Percentiles rank a stretch among this genome's conserved stretches.
Conservation (phyloP, 371 early-diverging fungal genomes). For the Mortierella sp. region DNA sequence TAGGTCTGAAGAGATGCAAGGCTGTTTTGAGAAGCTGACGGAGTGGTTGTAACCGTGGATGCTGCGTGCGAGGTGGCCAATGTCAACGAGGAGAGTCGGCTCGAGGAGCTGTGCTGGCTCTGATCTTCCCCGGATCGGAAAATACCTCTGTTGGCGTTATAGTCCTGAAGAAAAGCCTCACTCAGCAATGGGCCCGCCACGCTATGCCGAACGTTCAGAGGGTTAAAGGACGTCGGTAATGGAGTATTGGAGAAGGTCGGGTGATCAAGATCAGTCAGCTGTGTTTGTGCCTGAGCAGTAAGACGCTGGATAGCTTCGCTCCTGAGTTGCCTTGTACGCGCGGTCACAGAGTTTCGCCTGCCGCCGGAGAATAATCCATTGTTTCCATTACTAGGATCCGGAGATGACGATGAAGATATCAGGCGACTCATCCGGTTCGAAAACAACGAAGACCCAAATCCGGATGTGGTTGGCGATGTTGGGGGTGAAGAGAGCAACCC, state of each 20-base stretch:
- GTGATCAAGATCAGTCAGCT: slow-evolving; percentile 1
- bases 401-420: slow-evolving; percentile 29
- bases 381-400: slow-evolving; percentile 6
- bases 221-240: slow-evolving; percentile 2
- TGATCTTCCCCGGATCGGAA: slow-evolving; percentile 9
- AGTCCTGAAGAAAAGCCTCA: slow-evolving; percentile 7
- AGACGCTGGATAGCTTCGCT: slow-evolving; percentile 46
- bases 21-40: slow-evolving; percentile 43
- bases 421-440: slow-evolving; percentile 42
- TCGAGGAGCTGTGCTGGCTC: slow-evolving; percentile 31
- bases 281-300: slow-evolving; percentile 33
- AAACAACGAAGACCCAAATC: slow-evolving; percentile 40
- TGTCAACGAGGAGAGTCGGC: slow-evolving; percentile 21
- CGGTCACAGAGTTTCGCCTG: slow-evolving; percentile 29
- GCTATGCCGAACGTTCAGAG: slow-evolving; percentile 21
- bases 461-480: slow-evolving; percentile 21
- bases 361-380: slow-evolving; percentile 26
- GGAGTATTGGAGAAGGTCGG: slow-evolving; percentile 7
- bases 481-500: slow-evolving; percentile 19
- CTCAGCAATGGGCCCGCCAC: slow-evolving; percentile 20
- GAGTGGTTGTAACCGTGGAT: slow-evolving; percentile 21
- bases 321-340: slow-evolving; percentile 33
- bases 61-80: slow-evolving; percentile 17
- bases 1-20: slow-evolving; percentile 29
- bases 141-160: slow-evolving; percentile 1